Base-by-base conservation (phyloP, 768 basidiomycete genomes). In the Mycena alexandri region DNA sequence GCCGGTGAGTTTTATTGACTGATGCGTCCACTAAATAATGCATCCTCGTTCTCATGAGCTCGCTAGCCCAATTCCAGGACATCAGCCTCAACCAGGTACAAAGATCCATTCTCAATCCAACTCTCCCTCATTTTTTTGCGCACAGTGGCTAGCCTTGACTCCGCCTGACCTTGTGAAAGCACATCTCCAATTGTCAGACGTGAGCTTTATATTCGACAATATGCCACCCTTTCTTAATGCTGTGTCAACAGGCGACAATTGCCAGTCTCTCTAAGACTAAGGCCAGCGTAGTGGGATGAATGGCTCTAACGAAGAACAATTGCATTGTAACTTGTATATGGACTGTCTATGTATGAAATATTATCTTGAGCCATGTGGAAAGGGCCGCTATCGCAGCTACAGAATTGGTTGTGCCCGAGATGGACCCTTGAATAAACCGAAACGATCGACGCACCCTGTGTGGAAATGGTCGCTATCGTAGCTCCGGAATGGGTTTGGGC, bases 11-110 rank as follows among this genome's bases (percentile, higher is more conserved):
- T 66, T 67, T 34, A n/a, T 19, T 41, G 12, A 22, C 63, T 22
- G 44, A 22, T 8, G 38, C 38, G 10, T 38, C 5, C 14, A 2
- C 14, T 38, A 38, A 38, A 38, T 29, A 38, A 14, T 10, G 38
- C 14, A 14, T 38, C 14, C 38, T 11, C 38, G 43, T 56, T 57
- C 48, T 68, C 19, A 60, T 22, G 38, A 33, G 41, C n/a, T 58
- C 1, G 12, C 43, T 63, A 78, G 79, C 75, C 34, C 71, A 63
- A 55, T 81, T 78, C 74, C 73, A 78, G 53, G 78, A 79, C 57
- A 72, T 85, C 53, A 85, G 84, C 69, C 75, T 87, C 63, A 80
- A 75, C 53, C 86, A 87, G 79, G 84, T 84, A 63, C 64, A 14
- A 24, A 38, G 38, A 38, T 38, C 5, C 38, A 14, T 11, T 36